phyloP scores from a whole-genome alignment of 2,329 filamentous ascomycete genomes.

The Hypoxylon sp. region DNA sequence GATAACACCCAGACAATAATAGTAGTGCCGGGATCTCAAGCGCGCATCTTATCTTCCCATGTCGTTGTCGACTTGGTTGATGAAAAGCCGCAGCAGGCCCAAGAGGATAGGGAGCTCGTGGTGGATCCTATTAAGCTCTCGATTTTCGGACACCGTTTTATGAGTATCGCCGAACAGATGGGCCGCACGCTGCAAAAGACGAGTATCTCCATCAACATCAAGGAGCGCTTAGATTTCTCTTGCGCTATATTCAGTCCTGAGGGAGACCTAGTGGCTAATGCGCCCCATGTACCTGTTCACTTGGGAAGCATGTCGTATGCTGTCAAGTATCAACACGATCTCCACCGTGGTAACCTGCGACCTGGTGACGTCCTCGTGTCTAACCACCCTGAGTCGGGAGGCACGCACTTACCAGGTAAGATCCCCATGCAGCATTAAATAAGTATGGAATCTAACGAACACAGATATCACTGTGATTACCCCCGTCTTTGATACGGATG shows the following conservation, averaged over 20 bases:
- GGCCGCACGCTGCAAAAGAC: slow-evolving; percentile 82
- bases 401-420: slow-evolving; percentile 37
- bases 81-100: slow-evolving; percentile 64
- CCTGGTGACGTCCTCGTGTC: slow-evolving; percentile 39
- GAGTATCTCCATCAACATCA: slow-evolving; percentile 79
- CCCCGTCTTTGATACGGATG: slow-evolving; percentile 32
- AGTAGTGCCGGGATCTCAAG: slow-evolving; percentile 51
- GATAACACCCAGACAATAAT: slow-evolving; percentile 40
- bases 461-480: slow-evolving; percentile 37
- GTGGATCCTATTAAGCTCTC: slow-evolving; percentile 79
- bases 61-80: slow-evolving; percentile 49
- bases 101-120: slow-evolving; percentile 63
- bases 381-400: slow-evolving; percentile 38
- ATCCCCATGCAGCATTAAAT: not conserved
- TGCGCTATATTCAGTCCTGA: slow-evolving; percentile 80
- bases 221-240: slow-evolving; percentile 82
- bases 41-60: slow-evolving; percentile 47
- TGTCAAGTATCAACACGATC: slow-evolving; percentile 71
- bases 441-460: not conserved
- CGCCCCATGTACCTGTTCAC: slow-evolving; percentile 79
- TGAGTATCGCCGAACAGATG: slow-evolving; percentile 88
- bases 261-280: slow-evolving; percentile 76
- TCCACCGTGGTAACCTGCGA: slow-evolving; percentile 72
- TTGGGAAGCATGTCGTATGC: slow-evolving; percentile 82
- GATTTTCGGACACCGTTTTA: slow-evolving; percentile 83